Conservation (phyloP, 2,329 filamentous ascomycete genomes). For the Aureobasidium musti region DNA sequence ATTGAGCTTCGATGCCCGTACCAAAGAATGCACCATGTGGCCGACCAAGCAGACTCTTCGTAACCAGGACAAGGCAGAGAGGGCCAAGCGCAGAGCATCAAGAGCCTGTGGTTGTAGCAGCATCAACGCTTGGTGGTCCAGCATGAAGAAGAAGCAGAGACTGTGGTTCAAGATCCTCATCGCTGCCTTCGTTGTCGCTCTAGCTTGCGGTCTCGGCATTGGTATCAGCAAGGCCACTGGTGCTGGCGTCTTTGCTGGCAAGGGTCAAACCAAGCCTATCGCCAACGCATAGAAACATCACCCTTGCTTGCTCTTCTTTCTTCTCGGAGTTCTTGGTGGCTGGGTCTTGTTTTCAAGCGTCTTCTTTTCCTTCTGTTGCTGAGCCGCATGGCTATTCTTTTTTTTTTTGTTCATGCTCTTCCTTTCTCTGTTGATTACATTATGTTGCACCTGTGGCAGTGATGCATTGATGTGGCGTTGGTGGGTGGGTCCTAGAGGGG, state of each 20-base stretch:
- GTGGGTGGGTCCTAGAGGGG: slow-evolving; percentile 13
- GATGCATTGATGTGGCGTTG: slow-evolving; percentile 26
- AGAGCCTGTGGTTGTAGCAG: slow-evolving; percentile 43
- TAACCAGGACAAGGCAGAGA: slow-evolving; percentile 42
- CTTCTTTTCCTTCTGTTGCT: neutral
- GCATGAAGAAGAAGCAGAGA: slow-evolving; percentile 48
- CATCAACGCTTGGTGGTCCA: slow-evolving; percentile 41
- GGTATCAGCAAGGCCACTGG: slow-evolving; percentile 54
- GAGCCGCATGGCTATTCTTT: neutral
- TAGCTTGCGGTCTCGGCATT: slow-evolving; percentile 52
- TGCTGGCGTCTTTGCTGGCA: slow-evolving; percentile 49
- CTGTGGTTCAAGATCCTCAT: slow-evolving; percentile 50
- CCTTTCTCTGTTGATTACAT: slow-evolving; percentile 14
- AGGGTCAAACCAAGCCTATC: slow-evolving; percentile 41
- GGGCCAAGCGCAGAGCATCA: slow-evolving; percentile 37
- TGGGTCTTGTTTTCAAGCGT: neutral
- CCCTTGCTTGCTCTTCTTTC: neutral
- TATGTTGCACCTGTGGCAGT: slow-evolving; percentile 23
- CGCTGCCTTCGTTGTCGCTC: slow-evolving; percentile 49
- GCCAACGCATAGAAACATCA: slow-evolving; percentile 10
- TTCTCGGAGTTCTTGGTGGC: neutral
- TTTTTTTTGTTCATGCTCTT: slow-evolving; percentile 3
- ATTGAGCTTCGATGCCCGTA: slow-evolving; percentile 37
- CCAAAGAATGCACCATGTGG: slow-evolving; percentile 57
- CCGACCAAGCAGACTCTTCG: slow-evolving; percentile 52